Base-by-base conservation (phyloP, 2,329 filamentous ascomycete species). In the Cladobotryum protrusum region DNA sequence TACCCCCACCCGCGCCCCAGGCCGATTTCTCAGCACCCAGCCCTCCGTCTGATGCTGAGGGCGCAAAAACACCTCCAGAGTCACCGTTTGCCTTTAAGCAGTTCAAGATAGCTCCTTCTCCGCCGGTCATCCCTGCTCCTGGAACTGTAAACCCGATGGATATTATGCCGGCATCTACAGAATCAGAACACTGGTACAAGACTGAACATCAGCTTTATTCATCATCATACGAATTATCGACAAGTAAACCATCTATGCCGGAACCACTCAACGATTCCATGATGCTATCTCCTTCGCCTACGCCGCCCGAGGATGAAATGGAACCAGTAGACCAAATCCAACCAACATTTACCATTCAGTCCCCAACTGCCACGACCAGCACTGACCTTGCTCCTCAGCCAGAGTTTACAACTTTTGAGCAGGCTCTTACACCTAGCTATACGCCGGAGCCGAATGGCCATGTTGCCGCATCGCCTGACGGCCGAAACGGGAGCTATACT, bases 61-160 rank as follows among this genome's bases (percentile, higher is more conserved):
- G 53, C 40, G 54, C 59, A 29, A 58, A 59, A 41, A 62, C 57
- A 12, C 57, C 59, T 43, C 62, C 61, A 19, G 49, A 62, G 35
- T 61, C 63, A 14, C 57, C 62, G 36, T 57, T 59, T 6, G 43
- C 48, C 19, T 45, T 43, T 8, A 53, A 53, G 47, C 60, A 57
- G 41, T 56, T 61, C 34, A 56, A 52, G 45, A 49, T 56, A 7
- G 61, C 62, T 19, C 59, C 65, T 44, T 62, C 61, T 17, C 61
- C 66, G 41, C 61, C 68, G 12, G 48, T 50, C 4, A 56, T 67
- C 43, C 65, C 73, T 34, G 66, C 69, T 2, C 70, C 71, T 3
- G 73, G 72, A 33, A 78, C 75, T 4, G 74, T 76, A 9, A 78
- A 78, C 37, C 76, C 76, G 1, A 77, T 77, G 71, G 73, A 77